A percentile compares a stretch with the other conserved stretches of the same genome.
Evolutionary conservation across 352 stramenopile species (phyloP).

Genomic region (Elongisporangium prolatum): DNA sequence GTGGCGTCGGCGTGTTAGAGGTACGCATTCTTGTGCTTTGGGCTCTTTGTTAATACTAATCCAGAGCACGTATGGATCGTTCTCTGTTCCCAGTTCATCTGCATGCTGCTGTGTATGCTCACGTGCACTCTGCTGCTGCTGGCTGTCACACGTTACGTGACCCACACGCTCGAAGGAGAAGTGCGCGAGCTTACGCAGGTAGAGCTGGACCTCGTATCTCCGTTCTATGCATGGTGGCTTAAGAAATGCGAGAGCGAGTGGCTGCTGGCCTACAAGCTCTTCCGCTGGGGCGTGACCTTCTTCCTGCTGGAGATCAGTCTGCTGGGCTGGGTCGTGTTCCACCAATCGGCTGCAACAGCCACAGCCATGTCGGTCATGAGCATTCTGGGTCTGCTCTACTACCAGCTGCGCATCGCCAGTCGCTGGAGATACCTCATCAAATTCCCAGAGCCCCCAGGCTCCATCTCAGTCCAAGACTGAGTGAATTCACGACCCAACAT

Average conservation of each 20-base stretch:
- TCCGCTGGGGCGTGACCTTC: constrained; percentile 47
- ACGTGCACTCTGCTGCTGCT: constrained; percentile 68
- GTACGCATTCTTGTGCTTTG: constrained; percentile 21
- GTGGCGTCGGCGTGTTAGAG: constrained; percentile 44
- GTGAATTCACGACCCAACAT: too few species aligned
- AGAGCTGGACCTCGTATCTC: constrained; percentile 64
- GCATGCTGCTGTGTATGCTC: constrained; percentile 68
- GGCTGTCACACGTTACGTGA: constrained; percentile 71
- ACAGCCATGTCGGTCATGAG: constrained; percentile 50
- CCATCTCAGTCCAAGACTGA: neutral
- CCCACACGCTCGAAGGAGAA: constrained; percentile 71
- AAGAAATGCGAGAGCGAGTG: constrained; percentile 69
- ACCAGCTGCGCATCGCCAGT: constrained; percentile 60
- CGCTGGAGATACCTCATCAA: constrained; percentile 73
- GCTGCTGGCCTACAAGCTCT: constrained; percentile 65
- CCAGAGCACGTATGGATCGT: too few species aligned
- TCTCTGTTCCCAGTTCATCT: constrained; percentile 69
- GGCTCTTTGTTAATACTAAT: too few species aligned
- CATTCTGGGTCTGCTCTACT: constrained; percentile 45
- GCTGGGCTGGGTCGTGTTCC: constrained; percentile 63
- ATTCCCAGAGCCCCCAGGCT: constrained; percentile 24
- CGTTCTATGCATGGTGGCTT: constrained; percentile 68
- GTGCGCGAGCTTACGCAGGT: constrained; percentile 40
- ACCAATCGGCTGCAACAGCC: constrained; percentile 29
- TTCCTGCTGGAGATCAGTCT: constrained; percentile 57